phyloP scores from a whole-genome alignment of 1,139 yeast genomes.

The Yamadazyma atlantica region DNA sequence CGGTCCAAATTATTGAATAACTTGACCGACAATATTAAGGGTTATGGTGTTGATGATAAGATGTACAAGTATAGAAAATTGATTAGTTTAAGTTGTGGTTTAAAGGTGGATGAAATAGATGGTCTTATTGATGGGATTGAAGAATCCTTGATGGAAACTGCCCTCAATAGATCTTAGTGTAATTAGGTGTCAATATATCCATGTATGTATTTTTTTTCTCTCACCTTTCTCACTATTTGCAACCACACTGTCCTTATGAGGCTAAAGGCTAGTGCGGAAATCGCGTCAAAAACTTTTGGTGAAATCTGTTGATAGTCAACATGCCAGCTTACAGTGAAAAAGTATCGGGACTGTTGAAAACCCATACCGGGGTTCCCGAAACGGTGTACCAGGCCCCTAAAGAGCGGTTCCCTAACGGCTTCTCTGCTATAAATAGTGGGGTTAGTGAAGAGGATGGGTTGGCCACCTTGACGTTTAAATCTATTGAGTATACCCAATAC shows the following conservation, averaged over 20 bases:
- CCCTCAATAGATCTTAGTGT: not conserved
- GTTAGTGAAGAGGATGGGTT: constrained; percentile 48
- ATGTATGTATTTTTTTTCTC: not conserved
- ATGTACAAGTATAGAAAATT: constrained; percentile 80
- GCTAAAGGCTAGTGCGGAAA: no score
- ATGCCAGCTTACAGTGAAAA: constrained; percentile 15
- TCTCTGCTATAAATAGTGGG: constrained; percentile 44
- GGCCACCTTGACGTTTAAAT: constrained; percentile 43
- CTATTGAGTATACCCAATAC: constrained; percentile 37
- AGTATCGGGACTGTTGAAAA: constrained; percentile 6
- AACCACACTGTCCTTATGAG: no score
- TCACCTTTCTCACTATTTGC: no score
- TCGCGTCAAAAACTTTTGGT: not conserved
- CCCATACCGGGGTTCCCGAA: constrained; percentile 8
- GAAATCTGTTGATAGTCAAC: not conserved
- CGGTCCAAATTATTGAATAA: constrained; percentile 44
- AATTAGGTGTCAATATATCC: not conserved
- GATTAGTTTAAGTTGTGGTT: constrained; percentile 80
- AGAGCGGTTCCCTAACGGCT: constrained; percentile 35
- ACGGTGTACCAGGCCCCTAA: constrained; percentile 30
- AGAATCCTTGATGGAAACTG: constrained; percentile 39
- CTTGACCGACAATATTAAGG: constrained; percentile 36
- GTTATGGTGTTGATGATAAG: constrained; percentile 48
- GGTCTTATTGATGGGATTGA: constrained; percentile 51
- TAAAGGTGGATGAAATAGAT: constrained; percentile 78